Base-by-base conservation (phyloP, 1,139 yeast genomes). In the Nadsonia commutata region DNA sequence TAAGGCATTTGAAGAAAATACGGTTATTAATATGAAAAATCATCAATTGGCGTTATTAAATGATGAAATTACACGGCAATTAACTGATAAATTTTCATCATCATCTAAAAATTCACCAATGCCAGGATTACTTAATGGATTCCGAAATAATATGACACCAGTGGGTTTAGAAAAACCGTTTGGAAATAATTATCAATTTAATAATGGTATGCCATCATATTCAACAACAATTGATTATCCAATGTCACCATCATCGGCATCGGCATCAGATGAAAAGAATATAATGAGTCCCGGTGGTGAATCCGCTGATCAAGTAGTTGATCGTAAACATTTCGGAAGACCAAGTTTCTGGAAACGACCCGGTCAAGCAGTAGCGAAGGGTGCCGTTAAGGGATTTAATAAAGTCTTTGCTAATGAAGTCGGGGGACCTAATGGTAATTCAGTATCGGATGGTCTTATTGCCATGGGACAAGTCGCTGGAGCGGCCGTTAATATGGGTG, bases 31-130 rank as follows among this genome's bases (percentile, higher is more conserved):
- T 33, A 51, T 58, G 33, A 56, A 59, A 45, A 60, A 63, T 46
- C 44, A 58, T 18, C 67, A 65, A 49, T 54, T 66, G 36, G 54
- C 56, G 2, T 66, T 63, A 27, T 53, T 64, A 56, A 64, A 64
- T 48, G 56, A 59, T 38, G 67, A 62, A 46, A 54, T 66, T 33
- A 54, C 58, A 36, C 49, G 54, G 38, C 65, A 62, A 45, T 55
- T 65, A 36, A 53, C 56, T 40, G 65, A 61, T 38, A 58, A 59
- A 52, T 58, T 57, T 46, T 63, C 60, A 17, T 27, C 33, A 11
- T 27, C 33, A 3, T 13, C 16, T 13, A 11, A 13, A 9, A 11
- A 13, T 11, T 27, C 33, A 27, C 4, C 33, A 27, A 27, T 13
- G 33, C 4, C 33, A 27, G n/a, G 5, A 27, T 21, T 9, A 9